Evolutionary conservation across 164 flowering plant genomes (phyloP), one percentile per base, ranked within the genome.

Genomic region (Chloranthus sessilifolius): DNA sequence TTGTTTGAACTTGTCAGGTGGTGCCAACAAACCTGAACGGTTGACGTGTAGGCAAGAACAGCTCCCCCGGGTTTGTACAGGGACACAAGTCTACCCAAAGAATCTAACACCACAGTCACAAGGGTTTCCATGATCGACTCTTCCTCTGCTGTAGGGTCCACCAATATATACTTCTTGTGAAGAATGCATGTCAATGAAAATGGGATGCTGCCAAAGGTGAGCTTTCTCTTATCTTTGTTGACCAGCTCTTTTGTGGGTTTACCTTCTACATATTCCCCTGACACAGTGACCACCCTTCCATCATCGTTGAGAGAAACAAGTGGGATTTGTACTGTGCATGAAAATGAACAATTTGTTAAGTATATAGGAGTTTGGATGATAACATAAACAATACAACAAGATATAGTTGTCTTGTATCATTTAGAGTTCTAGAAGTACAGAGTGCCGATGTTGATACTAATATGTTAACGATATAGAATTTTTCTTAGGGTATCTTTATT

Each of bases 71-170:
- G 89, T 63, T 88, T 92, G 67, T 82, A 75, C 52, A 88, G 65
- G 14, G 94, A 92, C n/a, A 92, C 85, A 29, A 92, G 87, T 36
- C 70, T 79, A 44, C 72, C 60, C 19, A 85, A 81, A 6, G 81
- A 45, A 66, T 81, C 78, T 55, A 86, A 73, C 41, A 76, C 83
- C 47, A 86, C 77, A 4, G 79, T 92, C 29, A 84, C 58, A 55
- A 63, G 60, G 22, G 91, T 76, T 60, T 78, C 82, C 84, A 61
- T 72, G 25, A 65, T 52, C 16, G 63, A 61, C 47, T 68, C 70
- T 62, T 64, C 99, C 76, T 92, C 96, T 28, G 87, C 80, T 17
- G 83, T 85, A 22, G 96, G 96, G 49, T 92, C 99, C 3, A 86
- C 85, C 64, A 92, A 71, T 37, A 83, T 80, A 66, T 79, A 81